Conservation (phyloP, 192 early-diverging fungal genomes). For the Linderina pennispora region DNA sequence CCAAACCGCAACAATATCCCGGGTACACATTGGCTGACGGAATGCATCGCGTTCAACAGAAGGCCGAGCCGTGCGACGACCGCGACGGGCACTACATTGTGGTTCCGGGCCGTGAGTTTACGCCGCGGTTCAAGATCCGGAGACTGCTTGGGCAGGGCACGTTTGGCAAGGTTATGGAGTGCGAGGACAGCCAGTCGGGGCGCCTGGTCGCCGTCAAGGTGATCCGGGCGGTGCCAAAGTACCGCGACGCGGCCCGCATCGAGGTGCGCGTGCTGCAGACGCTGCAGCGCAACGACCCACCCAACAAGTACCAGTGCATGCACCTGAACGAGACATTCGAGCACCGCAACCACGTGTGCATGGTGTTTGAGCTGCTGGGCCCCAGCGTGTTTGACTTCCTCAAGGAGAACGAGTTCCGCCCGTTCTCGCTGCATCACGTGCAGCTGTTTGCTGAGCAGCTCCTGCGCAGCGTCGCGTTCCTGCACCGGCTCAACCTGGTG, state of each 20-base stretch:
- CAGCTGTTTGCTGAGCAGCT: conserved; percentile 82
- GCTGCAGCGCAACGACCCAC: conserved; percentile 74
- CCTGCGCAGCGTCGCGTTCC: conserved; percentile 78
- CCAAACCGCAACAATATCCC: not conserved
- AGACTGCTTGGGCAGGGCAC: conserved; percentile 91
- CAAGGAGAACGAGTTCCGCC: conserved; percentile 85
- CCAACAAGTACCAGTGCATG: conserved; percentile 80
- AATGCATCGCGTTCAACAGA: conserved; percentile 31
- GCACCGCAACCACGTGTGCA: conserved; percentile 90
- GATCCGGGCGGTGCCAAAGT: conserved; percentile 89
- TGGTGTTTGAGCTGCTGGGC: conserved; percentile 92
- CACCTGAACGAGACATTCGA: conserved; percentile 82
- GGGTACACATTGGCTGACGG: not conserved
- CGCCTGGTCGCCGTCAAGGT: conserved; percentile 83
- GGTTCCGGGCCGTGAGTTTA: conserved; percentile 64
- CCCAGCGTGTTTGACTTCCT: conserved; percentile 92
- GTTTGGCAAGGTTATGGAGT: conserved; percentile 95
- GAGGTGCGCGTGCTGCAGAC: conserved; percentile 84
- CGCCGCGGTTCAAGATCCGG: conserved; percentile 76
- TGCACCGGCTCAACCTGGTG: conserved; percentile 81
- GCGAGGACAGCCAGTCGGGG: conserved; percentile 58
- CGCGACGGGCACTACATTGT: conserved; percentile 94
- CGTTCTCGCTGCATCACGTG: conserved; percentile 83
- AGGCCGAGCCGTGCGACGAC: conserved; percentile 65
- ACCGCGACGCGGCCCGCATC: conserved; percentile 84